These are phyloP conservation scores for Pyrenophora tritici-repentis DNA, from an alignment of 2,329 filamentous ascomycete genomes.

Conservation along the genomic window DNA sequence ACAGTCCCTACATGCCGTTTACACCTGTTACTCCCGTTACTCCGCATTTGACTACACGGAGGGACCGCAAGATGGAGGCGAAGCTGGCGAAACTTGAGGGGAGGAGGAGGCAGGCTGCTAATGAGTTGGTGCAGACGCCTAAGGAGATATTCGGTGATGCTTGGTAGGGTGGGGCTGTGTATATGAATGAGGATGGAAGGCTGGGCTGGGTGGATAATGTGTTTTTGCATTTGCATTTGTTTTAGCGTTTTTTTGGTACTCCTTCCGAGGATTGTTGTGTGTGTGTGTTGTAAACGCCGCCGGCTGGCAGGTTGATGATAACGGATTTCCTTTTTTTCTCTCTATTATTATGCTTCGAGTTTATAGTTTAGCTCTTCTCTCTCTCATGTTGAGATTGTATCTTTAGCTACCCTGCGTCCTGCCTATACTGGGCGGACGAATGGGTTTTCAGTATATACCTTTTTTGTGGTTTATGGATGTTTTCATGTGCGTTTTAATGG, in stretches of 20 bases:
- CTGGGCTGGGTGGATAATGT: neutral
- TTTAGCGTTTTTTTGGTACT: constrained; percentile 4
- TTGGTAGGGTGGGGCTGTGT: constrained; percentile 27
- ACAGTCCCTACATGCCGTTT: constrained; percentile 79
- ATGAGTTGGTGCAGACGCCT: constrained; percentile 44
- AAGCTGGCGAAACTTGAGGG: constrained; percentile 60
- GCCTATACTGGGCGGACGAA: too few species aligned
- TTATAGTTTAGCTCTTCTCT: too few species aligned
- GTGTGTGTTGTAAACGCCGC: neutral
- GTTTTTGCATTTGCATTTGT: neutral
- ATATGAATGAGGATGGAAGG: neutral
- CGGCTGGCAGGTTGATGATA: constrained; percentile 1
- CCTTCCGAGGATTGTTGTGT: too few species aligned
- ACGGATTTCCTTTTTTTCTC: too few species aligned
- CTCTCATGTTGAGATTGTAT: too few species aligned
- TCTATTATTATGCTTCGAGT: too few species aligned
- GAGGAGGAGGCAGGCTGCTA: constrained; percentile 55
- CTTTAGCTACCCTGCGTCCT: too few species aligned
- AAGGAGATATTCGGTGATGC: constrained; percentile 48
- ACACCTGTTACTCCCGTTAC: constrained; percentile 77
- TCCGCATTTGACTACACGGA: constrained; percentile 72
- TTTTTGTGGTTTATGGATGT: too few species aligned
- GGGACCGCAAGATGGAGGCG: constrained; percentile 71
- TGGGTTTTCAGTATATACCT: too few species aligned
- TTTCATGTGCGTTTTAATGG: neutral